These are phyloP conservation scores for Alliaria petiolata DNA, from an alignment of 345 rosid species.

Conservation along the genomic window DNA sequence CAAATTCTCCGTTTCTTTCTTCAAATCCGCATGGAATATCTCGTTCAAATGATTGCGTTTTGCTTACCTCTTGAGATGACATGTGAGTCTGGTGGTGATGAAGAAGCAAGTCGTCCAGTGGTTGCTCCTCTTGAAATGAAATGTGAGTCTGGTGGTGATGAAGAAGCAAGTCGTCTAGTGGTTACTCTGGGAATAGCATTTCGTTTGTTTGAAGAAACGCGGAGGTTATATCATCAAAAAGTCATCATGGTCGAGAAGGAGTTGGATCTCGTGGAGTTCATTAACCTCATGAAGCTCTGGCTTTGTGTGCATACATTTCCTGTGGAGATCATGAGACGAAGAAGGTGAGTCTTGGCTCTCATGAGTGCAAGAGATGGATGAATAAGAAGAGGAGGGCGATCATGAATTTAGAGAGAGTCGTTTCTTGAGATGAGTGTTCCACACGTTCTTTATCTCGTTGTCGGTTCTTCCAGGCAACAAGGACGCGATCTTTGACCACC, in stretches of 20 bases:
- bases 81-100: background rate
- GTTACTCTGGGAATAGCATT: background rate
- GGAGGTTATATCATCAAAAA: constrained; percentile 12
- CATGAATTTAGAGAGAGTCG: constrained; percentile 5
- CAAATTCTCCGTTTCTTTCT: constrained; percentile 6
- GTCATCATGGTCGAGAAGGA: constrained; percentile 22
- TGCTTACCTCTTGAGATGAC: constrained; percentile 5
- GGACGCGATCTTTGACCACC: constrained; percentile 86
- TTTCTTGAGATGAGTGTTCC: constrained; percentile 74
- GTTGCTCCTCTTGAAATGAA: no score
- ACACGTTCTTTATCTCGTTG: constrained; percentile 72
- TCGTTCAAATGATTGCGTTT: background rate
- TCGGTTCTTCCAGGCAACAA: constrained; percentile 74
- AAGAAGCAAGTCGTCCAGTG: background rate
- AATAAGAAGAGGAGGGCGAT: constrained; percentile 38
- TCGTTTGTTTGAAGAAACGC: background rate
- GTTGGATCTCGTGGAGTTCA: constrained; percentile 13
- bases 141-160: no score
- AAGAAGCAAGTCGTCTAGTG: no score
- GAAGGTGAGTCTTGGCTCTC: constrained; percentile 10
- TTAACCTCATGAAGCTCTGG: constrained; percentile 9
- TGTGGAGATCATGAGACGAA: constrained; percentile 15
- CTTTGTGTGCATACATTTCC: background rate
- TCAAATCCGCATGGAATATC: background rate
- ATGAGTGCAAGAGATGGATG: constrained; percentile 19